Percentiles rank a stretch among this genome's conserved stretches.
Conservation (phyloP, 148 eudicot genomes). For the Fallopia convolvulus region DNA sequence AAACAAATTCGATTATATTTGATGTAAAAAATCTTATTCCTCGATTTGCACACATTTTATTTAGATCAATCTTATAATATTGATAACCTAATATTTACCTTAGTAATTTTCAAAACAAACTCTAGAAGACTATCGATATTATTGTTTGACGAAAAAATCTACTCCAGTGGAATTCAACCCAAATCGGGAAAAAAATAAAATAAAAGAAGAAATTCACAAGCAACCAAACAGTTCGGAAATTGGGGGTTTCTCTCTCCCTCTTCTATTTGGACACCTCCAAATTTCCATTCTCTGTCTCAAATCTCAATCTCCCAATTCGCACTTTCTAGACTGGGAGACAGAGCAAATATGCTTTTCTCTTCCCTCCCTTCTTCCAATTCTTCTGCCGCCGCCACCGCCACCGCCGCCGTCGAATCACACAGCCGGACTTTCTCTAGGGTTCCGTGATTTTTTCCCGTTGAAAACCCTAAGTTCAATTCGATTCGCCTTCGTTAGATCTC, state of each 20-base stretch:
- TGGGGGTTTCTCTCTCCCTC: constrained; percentile 5
- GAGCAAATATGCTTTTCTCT: constrained; percentile 4
- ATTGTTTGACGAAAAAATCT: too few species aligned
- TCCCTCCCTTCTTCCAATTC: constrained; percentile 19
- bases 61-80: too few species aligned
- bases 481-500: neutral
- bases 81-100: too few species aligned
- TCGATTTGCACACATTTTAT: too few species aligned
- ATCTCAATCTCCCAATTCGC: constrained; percentile 1
- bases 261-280: constrained; percentile 4
- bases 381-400: neutral
- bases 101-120: too few species aligned
- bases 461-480: constrained; percentile 3
- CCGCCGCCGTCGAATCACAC: constrained; percentile 31
- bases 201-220: neutral
- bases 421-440: neutral
- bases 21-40: too few species aligned
- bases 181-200: neutral
- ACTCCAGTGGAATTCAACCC: constrained; percentile 1
- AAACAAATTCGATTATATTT: too few species aligned
- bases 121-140: too few species aligned
- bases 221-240: neutral
- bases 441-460: neutral
- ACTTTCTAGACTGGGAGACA: neutral
- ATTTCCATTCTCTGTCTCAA: constrained; percentile 6